A percentile compares a stretch with the other conserved stretches of the same genome.
Evolutionary conservation across 331 rosid species (phyloP).

Genomic region (Saraca asoca): DNA sequence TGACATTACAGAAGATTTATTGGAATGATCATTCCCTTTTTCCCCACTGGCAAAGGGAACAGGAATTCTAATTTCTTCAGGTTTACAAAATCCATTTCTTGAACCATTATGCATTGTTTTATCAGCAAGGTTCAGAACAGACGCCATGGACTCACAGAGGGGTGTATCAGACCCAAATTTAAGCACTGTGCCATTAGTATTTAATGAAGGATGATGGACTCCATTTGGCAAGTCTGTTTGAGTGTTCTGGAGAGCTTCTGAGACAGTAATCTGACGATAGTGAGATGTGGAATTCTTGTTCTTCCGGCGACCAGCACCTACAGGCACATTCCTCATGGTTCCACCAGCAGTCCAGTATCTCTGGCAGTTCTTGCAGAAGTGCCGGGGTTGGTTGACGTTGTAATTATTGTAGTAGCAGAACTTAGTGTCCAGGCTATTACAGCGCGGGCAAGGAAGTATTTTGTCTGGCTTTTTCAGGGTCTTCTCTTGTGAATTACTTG

Average conservation of each 20-base stretch:
- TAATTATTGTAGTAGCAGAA: slow-evolving; percentile 90
- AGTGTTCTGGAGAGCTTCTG: slow-evolving; percentile 59
- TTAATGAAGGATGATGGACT: slow-evolving; percentile 53
- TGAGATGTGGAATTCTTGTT: slow-evolving; percentile 69
- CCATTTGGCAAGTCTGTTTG: slow-evolving; percentile 44
- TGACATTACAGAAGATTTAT: slow-evolving; percentile 50
- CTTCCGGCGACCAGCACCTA: slow-evolving; percentile 90
- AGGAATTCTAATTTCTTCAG: slow-evolving; percentile 49
- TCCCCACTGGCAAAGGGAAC: slow-evolving; percentile 51
- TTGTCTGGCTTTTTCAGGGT: slow-evolving; percentile 81
- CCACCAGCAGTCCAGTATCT: slow-evolving; percentile 98
- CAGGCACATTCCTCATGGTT: slow-evolving; percentile 85
- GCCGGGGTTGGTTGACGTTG: slow-evolving; percentile 86
- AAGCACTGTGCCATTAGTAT: slow-evolving; percentile 57
- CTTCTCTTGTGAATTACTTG: slow-evolving; percentile 64
- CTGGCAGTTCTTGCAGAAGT: slow-evolving; percentile 90
- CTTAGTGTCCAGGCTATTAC: slow-evolving; percentile 91
- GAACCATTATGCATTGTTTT: slow-evolving; percentile 45
- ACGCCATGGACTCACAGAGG: slow-evolving; percentile 70
- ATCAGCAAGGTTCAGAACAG: slow-evolving; percentile 64
- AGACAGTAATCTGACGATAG: slow-evolving; percentile 61
- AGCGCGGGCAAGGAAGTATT: slow-evolving; percentile 84
- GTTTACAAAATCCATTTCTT: slow-evolving; percentile 59
- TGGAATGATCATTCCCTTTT: slow-evolving; percentile 45
- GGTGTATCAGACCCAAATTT: slow-evolving; percentile 69